Evolutionary conservation across 805 yeast species (phyloP).

Genomic region (Candida krabiensis): DNA sequence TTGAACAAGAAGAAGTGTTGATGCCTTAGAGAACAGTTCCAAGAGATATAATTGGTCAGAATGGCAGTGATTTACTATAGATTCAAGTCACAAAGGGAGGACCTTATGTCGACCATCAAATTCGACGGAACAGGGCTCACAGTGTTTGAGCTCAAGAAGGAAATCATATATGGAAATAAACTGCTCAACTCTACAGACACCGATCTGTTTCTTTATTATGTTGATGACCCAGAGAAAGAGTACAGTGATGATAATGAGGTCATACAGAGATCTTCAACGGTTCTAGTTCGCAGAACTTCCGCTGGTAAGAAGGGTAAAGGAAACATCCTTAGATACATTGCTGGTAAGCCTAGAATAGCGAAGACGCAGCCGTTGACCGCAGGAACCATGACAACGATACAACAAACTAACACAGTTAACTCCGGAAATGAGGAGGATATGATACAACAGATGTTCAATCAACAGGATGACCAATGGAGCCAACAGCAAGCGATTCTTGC

Average conservation of each 20-base stretch:
- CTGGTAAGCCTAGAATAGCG: conserved; percentile 62
- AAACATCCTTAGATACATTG: conserved; percentile 67
- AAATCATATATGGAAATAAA: conserved; percentile 77
- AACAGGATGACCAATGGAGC: conserved; percentile 93
- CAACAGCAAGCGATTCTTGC: conserved; percentile 92
- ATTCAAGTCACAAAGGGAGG: conserved; percentile 77
- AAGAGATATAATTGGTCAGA: background rate
- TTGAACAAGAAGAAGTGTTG: too few species aligned
- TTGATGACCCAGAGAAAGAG: conserved; percentile 56
- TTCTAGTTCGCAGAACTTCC: conserved; percentile 79
- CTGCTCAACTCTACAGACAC: conserved; percentile 84
- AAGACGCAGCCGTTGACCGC: conserved; percentile 11
- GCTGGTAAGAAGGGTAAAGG: conserved; percentile 49
- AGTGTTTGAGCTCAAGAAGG: conserved; percentile 91
- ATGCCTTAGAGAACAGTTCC: too few species aligned
- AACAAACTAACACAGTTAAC: conserved; percentile 14
- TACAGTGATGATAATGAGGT: conserved; percentile 87
- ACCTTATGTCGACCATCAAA: conserved; percentile 62
- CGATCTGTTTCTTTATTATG: conserved; percentile 63
- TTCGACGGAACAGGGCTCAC: conserved; percentile 98
- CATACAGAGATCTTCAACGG: conserved; percentile 85
- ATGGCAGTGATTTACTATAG: conserved; percentile 67
- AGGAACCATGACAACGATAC: conserved; percentile 16
- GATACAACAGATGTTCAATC: conserved; percentile 87
- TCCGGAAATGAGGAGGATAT: conserved; percentile 72